phyloP scores from a whole-genome alignment of 2,329 filamentous ascomycete species.

The Rutstroemia sydowiana region DNA sequence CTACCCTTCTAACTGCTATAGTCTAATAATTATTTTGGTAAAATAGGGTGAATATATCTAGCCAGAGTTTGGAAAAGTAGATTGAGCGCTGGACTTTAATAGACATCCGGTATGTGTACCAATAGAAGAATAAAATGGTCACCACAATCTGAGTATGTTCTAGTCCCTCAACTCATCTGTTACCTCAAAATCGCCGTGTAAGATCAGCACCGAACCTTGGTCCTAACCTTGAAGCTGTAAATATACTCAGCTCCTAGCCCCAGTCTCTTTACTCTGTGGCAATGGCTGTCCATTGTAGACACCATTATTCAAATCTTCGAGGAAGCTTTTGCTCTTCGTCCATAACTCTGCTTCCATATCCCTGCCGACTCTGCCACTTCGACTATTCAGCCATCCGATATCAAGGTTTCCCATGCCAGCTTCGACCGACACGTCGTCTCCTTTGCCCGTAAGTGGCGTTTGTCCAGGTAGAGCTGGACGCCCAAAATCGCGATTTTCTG shows the following conservation, averaged over 20 bases:
- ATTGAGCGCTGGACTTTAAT: no score
- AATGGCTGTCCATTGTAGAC: conserved; percentile 7
- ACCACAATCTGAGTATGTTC: no score
- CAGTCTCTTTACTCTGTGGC: conserved; percentile 1
- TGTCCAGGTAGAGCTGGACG: neutral
- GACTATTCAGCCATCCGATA: conserved; percentile 82
- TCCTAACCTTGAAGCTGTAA: neutral
- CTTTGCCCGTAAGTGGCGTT: conserved; percentile 8
- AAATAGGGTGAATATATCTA: no score
- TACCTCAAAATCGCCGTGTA: neutral
- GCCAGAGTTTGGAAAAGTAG: no score
- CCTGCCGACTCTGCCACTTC: conserved; percentile 71
- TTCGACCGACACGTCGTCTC: conserved; percentile 28
- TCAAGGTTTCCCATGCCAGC: conserved; percentile 55
- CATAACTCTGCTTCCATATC: conserved; percentile 81
- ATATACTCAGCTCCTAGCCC: conserved; percentile 5
- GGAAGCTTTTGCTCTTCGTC: conserved; percentile 49
- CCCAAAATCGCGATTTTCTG: neutral
- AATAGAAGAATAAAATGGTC: no score
- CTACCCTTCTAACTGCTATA: no score
- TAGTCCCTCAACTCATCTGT: neutral
- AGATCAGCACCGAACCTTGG: neutral
- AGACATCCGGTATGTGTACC: no score
- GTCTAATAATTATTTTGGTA: no score
- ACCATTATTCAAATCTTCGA: conserved; percentile 35